A percentile compares a stretch with the other conserved stretches of the same genome.
Conservation (phyloP, 352 stramenopile species). For the Hyaloperonospora brassicae region DNA sequence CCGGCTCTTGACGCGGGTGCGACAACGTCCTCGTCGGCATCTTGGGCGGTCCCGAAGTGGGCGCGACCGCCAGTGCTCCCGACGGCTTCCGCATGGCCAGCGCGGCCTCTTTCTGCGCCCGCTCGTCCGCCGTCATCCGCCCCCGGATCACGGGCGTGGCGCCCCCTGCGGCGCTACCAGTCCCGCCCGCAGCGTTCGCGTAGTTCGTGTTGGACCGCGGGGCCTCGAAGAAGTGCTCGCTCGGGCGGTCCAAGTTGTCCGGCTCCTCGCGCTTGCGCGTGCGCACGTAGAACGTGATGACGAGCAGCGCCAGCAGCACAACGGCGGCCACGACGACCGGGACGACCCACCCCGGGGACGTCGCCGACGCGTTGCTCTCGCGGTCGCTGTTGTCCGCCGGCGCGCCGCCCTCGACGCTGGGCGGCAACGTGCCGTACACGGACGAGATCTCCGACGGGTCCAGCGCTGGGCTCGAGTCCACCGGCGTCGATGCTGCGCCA, state of each 20-base stretch:
- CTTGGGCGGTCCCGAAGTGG: slow-evolving; percentile 22
- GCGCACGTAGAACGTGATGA: slow-evolving; percentile 59
- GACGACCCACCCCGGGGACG: slow-evolving; percentile 42
- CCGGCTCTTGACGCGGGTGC: slow-evolving; percentile 29
- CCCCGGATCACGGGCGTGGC: background rate
- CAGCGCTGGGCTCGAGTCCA: background rate
- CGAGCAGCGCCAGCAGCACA: slow-evolving; percentile 39
- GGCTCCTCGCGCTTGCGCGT: slow-evolving; percentile 35
- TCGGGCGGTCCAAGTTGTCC: slow-evolving; percentile 46
- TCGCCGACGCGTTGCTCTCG: slow-evolving; percentile 17
- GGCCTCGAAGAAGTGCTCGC: slow-evolving; percentile 53
- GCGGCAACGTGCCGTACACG: slow-evolving; percentile 40
- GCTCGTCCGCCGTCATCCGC: slow-evolving; percentile 15
- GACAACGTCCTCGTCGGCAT: slow-evolving; percentile 21
- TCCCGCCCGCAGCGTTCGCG: slow-evolving; percentile 10
- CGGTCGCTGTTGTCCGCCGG: slow-evolving; percentile 12
- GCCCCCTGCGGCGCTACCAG: slow-evolving; percentile 1
- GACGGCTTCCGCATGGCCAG: slow-evolving; percentile 33
- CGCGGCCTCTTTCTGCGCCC: slow-evolving; percentile 19
- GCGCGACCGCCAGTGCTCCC: slow-evolving; percentile 6
- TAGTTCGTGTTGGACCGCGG: slow-evolving; percentile 49
- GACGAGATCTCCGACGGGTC: slow-evolving; percentile 7
- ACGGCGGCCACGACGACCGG: slow-evolving; percentile 49
- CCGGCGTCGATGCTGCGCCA: no score
- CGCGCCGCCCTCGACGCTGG: slow-evolving; percentile 17